Evolutionary conservation across 208 protist genomes (phyloP), one percentile per base, ranked within the genome.

Genomic region (Acanthamoeba sp.): DNA sequence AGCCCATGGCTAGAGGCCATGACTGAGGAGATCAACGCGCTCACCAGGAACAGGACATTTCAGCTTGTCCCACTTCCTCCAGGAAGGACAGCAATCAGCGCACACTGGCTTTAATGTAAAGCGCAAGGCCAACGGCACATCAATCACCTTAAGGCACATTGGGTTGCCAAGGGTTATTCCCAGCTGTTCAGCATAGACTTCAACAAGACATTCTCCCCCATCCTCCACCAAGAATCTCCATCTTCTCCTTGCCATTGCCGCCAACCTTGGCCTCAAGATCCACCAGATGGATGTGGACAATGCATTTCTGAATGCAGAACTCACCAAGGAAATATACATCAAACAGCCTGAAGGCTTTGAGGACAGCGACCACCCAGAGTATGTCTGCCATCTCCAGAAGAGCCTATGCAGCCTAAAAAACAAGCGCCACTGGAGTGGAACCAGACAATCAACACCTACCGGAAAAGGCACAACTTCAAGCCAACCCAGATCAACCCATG

Each of bases 211-310:
- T 92, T 78, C 62, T 2, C 85, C 32, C 85, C 38, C 5, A 32
- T 91, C 27, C 2, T 71, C 0, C 0, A 6, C 0, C 1, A 14
- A 71, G 52, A 48, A 32, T 1, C 29, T 91, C 0, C 18, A 3
- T 9, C 24, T 45, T 5, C 10, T 71, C 7, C 52, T 91, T 48
- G 57, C 7, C 2, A 16, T 88, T 36, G 85, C 52, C 5, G 71
- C 50, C 20, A 42, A 22, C 2, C 36, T 71, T 6, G 18, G 36
- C 0, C 45, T 92, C 0, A 5, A 45, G 0, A 7, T 92, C 12
- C 87, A 92, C 20, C 55, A 92, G 59, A 92, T 92, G 87, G 59
- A 92, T 76, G 57, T 92, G 12, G 24, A 92, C 9, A 40, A 4
- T 14, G 62, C 62, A 12, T 80, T 93, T 16, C 88, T 93, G 0